Evolutionary conservation across 805 yeast species (phyloP).

Genomic region (Candida boleticola): DNA sequence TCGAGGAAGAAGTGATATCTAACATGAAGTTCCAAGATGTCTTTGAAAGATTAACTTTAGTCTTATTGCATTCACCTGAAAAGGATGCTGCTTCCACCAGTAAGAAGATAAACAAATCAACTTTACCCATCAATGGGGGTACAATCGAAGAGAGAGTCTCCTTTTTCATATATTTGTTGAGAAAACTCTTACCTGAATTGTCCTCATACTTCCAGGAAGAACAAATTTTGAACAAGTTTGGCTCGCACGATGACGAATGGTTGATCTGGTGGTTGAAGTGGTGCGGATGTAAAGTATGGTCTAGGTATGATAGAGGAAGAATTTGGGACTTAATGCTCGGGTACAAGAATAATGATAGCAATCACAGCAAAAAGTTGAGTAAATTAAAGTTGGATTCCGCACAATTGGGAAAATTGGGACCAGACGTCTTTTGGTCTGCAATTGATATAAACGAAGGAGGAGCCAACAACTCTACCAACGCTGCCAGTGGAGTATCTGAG

Average conservation of each 20-base stretch:
- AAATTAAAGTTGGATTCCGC: constrained; percentile 18
- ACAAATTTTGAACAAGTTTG: constrained; percentile 59
- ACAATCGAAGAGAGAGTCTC: constrained; percentile 65
- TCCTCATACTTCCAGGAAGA: constrained; percentile 78
- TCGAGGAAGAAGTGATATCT: constrained; percentile 25
- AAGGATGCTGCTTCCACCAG: constrained; percentile 9
- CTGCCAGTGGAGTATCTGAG: background rate
- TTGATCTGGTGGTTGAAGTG: constrained; percentile 92
- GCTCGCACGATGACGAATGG: constrained; percentile 77
- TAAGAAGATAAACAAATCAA: constrained; percentile 30
- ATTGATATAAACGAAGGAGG: constrained; percentile 15
- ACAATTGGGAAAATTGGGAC: constrained; percentile 44
- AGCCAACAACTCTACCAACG: constrained; percentile 5
- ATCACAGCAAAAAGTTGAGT: constrained; percentile 29
- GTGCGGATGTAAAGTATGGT: constrained; percentile 83
- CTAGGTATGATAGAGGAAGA: constrained; percentile 77
- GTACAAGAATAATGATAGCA: constrained; percentile 33
- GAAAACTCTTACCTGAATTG: constrained; percentile 69
- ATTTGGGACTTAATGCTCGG: constrained; percentile 88
- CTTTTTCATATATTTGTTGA: constrained; percentile 61
- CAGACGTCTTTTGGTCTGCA: constrained; percentile 64
- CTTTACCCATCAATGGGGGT: constrained; percentile 57
- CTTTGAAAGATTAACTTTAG: constrained; percentile 73
- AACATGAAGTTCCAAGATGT: constrained; percentile 60
- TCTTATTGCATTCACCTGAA: constrained; percentile 72